These are phyloP conservation scores for Myxozyma melibiosi DNA, from an alignment of 805 yeast genomes.

Conservation along the genomic window DNA sequence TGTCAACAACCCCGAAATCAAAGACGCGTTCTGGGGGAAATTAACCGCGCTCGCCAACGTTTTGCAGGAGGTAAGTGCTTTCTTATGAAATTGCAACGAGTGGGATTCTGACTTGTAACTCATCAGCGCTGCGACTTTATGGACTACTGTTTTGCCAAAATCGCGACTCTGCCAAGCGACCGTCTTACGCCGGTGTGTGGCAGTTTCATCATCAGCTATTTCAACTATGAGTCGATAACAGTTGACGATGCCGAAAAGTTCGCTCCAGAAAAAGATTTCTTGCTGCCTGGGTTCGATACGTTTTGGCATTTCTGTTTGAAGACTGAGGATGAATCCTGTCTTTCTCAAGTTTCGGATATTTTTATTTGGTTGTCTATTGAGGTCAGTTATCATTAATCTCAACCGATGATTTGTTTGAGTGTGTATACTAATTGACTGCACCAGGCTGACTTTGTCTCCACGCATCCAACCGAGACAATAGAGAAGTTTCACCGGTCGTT, in stretches of 20 bases:
- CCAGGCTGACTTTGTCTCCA: conserved; percentile 14
- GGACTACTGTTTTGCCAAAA: conserved; percentile 17
- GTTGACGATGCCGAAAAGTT: background rate
- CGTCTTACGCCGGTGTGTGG: conserved; percentile 11
- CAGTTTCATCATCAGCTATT: conserved; percentile 10
- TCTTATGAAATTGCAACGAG: background rate
- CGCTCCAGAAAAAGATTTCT: background rate
- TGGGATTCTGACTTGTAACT: background rate
- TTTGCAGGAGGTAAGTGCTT: conserved; percentile 5
- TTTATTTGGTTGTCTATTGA: conserved; percentile 6
- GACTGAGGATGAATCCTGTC: conserved; percentile 3
- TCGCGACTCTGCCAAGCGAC: conserved; percentile 5
- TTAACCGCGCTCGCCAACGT: background rate
- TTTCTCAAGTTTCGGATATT: background rate
- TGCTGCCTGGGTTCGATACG: conserved; percentile 16
- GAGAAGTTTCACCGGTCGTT: conserved; percentile 12
- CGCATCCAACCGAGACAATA: conserved; percentile 2
- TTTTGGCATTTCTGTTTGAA: conserved; percentile 20
- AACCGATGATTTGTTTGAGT: background rate
- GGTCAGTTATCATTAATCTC: background rate
- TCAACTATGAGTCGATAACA: background rate
- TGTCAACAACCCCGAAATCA: background rate
- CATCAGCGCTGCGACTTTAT: conserved; percentile 16
- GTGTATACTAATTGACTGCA: background rate
- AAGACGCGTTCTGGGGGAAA: conserved; percentile 15